Conservation (phyloP, 192 early-diverging fungal species). For the Obelidium mucronatum region DNA sequence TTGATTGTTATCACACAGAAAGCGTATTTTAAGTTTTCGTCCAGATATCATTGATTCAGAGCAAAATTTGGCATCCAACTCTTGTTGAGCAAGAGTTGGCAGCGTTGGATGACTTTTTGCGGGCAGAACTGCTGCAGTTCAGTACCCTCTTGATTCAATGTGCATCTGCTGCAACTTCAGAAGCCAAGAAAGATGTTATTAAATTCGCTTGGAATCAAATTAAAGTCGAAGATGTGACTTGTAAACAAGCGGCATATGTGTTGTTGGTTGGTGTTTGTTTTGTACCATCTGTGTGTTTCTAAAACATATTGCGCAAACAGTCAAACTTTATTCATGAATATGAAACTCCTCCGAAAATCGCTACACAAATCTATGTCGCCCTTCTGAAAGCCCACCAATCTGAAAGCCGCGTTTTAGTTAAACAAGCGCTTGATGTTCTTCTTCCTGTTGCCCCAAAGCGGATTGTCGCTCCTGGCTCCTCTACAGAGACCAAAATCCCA, state of each 20-base stretch:
- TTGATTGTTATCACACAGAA: no score
- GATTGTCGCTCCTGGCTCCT: conserved; percentile 52
- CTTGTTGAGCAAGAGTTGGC: conserved; percentile 25
- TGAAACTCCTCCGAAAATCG: conserved; percentile 81
- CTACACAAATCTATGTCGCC: conserved; percentile 73
- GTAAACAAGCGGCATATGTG: conserved; percentile 96
- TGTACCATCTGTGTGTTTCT: no score
- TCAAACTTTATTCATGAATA: conserved; percentile 93
- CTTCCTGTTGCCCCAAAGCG: conserved; percentile 90
- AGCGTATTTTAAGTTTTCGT: no score
- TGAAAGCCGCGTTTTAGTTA: conserved; percentile 86
- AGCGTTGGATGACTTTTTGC: conserved; percentile 47
- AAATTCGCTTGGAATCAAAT: conserved; percentile 91
- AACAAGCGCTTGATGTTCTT: conserved; percentile 93
- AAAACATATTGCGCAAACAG: no score
- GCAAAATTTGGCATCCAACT: conserved; percentile 65
- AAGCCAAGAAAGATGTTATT: conserved; percentile 73
- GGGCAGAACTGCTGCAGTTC: conserved; percentile 90
- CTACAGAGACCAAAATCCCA: conserved; percentile 56
- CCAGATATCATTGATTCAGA: conserved; percentile 65
- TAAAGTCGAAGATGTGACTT: conserved; percentile 86
- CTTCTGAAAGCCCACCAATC: conserved; percentile 88
- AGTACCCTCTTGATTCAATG: conserved; percentile 87
- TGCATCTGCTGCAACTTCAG: conserved; percentile 77
- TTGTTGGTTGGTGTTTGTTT: no score